phyloP scores from a whole-genome alignment of 495 filamentous ascomycete genomes.

The Tuber microsphaerosporum region DNA sequence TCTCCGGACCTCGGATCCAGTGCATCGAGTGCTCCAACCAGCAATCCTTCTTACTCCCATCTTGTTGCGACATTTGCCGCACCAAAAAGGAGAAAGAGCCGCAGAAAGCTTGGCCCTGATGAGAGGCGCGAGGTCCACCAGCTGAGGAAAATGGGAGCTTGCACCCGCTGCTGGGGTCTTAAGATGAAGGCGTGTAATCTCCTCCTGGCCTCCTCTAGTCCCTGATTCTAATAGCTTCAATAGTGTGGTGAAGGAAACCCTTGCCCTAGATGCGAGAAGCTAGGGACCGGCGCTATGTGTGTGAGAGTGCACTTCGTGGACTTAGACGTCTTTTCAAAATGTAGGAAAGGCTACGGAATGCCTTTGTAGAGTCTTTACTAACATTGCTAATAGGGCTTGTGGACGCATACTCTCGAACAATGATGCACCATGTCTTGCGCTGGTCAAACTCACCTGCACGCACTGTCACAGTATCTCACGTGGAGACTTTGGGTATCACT shows the following conservation, averaged over 20 bases:
- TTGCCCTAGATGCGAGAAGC: conserved; percentile 41
- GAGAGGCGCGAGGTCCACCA: conserved; percentile 41
- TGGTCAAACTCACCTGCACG: conserved; percentile 32
- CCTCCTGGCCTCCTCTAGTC: not conserved
- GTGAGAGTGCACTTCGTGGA: conserved; percentile 42
- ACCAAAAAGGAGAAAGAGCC: conserved; percentile 36
- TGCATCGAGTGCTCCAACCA: conserved; percentile 22
- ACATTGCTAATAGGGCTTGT: conserved; percentile 26
- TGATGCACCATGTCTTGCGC: conserved; percentile 41
- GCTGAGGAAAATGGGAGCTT: conserved; percentile 42
- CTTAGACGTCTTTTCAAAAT: conserved; percentile 41
- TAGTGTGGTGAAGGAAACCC: conserved; percentile 41
- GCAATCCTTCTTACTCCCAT: conserved; percentile 25
- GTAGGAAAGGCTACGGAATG: conserved; percentile 12
- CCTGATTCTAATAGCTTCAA: conserved; percentile 5
- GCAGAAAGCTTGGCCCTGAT: conserved; percentile 38
- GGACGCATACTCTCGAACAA: conserved; percentile 40
- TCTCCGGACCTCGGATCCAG: conserved; percentile 25
- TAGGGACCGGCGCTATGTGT: conserved; percentile 36
- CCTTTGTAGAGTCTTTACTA: not conserved
- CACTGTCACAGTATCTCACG: conserved; percentile 36
- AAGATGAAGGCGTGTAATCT: conserved; percentile 41
- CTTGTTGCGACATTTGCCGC: conserved; percentile 34
- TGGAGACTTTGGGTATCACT: conserved; percentile 34
- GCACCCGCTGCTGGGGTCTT: conserved; percentile 40